These are phyloP conservation scores for Immersiella caudata DNA, from an alignment of 495 filamentous ascomycete genomes.

Conservation along the genomic window DNA sequence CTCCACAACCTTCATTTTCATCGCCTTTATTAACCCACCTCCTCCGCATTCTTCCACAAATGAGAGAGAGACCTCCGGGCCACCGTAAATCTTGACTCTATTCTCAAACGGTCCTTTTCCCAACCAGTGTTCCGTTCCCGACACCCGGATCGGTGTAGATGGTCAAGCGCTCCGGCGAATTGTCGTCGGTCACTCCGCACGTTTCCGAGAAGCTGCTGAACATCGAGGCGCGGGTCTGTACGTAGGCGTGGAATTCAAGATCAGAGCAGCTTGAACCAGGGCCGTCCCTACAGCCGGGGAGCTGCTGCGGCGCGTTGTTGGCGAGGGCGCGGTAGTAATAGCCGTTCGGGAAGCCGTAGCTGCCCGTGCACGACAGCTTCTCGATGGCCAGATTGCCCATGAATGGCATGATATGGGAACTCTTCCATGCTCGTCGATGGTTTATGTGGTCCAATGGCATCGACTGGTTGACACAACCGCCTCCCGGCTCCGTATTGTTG, in stretches of 20 bases:
- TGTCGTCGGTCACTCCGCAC: conserved; percentile 39
- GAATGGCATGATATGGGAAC: conserved; percentile 48
- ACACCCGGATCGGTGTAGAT: conserved; percentile 39
- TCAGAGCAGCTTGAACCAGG: conserved; percentile 43
- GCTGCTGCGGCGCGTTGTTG: conserved; percentile 41
- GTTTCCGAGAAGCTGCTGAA: conserved; percentile 39
- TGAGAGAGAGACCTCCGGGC: not conserved
- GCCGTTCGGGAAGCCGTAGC: conserved; percentile 39
- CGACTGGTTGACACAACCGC: conserved; percentile 46
- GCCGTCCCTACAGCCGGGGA: conserved; percentile 40
- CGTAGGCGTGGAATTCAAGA: conserved; percentile 33
- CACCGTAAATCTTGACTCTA: not conserved
- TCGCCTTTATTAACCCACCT: conserved; percentile 10
- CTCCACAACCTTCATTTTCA: conserved; percentile 4
- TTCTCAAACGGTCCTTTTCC: conserved; percentile 32
- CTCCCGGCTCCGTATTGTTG: conserved; percentile 50
- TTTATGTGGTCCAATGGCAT: conserved; percentile 54
- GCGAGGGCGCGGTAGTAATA: conserved; percentile 43
- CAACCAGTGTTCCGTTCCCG: conserved; percentile 41
- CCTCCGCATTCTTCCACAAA: conserved; percentile 13
- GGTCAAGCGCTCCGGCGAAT: conserved; percentile 38
- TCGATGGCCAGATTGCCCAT: conserved; percentile 49
- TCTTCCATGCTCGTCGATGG: conserved; percentile 50
- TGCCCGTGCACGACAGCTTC: conserved; percentile 42
- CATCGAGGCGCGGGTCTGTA: conserved; percentile 36